These are phyloP conservation scores for Acephala macrosclerotiorum DNA, from an alignment of 2,329 filamentous ascomycete genomes.

Conservation along the genomic window DNA sequence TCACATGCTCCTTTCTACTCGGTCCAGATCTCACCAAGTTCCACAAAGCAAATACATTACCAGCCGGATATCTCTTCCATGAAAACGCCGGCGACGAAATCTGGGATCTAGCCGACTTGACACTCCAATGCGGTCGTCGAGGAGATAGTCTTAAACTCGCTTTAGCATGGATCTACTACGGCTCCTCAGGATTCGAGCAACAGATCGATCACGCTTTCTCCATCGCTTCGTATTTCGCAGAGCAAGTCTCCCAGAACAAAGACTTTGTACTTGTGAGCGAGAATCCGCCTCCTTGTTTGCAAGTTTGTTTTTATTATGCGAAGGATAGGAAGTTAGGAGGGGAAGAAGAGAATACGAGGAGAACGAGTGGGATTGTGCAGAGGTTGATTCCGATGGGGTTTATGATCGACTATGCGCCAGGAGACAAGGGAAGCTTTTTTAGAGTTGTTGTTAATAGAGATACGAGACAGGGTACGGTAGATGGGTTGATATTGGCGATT, in stretches of 20 bases:
- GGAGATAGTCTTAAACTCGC: constrained; percentile 89
- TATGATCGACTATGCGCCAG: constrained; percentile 66
- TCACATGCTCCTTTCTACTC: constrained; percentile 91
- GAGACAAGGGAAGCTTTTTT: constrained; percentile 69
- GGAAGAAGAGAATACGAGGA: constrained; percentile 56
- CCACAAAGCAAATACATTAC: constrained; percentile 83
- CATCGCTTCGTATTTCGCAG: constrained; percentile 73
- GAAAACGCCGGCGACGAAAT: constrained; percentile 63
- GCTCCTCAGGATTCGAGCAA: constrained; percentile 72
- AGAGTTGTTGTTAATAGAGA: constrained; percentile 72
- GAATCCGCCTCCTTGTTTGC: constrained; percentile 84
- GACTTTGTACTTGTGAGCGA: constrained; percentile 77
- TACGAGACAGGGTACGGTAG: constrained; percentile 65
- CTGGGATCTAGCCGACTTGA: constrained; percentile 92
- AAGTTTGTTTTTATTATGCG: constrained; percentile 93
- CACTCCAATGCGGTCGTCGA: constrained; percentile 88
- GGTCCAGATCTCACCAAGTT: constrained; percentile 79
- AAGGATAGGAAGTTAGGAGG: constrained; percentile 58
- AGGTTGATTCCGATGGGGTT: constrained; percentile 66
- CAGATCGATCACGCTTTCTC: constrained; percentile 78
- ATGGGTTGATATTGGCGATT: constrained; percentile 67
- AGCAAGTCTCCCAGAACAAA: constrained; percentile 58
- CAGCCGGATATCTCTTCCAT: constrained; percentile 82
- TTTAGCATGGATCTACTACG: constrained; percentile 90
- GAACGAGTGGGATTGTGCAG: constrained; percentile 62